These are phyloP conservation scores for Phellopilus nigrolimitatus DNA, from an alignment of 1,284 basidiomycete species.

Conservation along the genomic window DNA sequence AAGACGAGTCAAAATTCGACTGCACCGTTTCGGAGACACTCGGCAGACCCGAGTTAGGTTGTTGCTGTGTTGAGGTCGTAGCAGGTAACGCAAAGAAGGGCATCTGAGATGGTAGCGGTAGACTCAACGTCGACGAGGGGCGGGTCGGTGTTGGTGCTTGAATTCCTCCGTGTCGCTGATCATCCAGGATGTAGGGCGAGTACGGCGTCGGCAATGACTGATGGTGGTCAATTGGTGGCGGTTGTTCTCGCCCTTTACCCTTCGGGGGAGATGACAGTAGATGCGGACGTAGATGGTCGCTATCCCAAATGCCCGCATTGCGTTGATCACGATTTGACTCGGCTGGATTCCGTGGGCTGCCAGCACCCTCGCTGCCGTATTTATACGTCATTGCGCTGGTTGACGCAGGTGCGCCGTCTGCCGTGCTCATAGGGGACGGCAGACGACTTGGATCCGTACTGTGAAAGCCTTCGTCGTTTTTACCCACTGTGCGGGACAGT, in stretches of 20 bases:
- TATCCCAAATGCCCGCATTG: slow-evolving; percentile 18
- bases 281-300: slow-evolving; percentile 16
- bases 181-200: slow-evolving; percentile 10
- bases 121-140: slow-evolving; percentile 37
- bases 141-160: slow-evolving; percentile 25
- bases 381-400: slow-evolving; percentile 16
- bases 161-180: slow-evolving; percentile 19
- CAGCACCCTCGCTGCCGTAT: neutral
- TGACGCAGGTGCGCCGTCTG: slow-evolving; percentile 5
- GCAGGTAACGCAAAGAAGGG: slow-evolving; percentile 39
- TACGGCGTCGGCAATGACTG: slow-evolving; percentile 7
- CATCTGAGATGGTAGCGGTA: slow-evolving; percentile 42
- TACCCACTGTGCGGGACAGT: slow-evolving; percentile 11
- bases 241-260: slow-evolving; percentile 6
- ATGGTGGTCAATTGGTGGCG: slow-evolving; percentile 5
- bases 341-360: neutral
- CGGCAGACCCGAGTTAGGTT: slow-evolving; percentile 18
- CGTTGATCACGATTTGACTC: slow-evolving; percentile 13
- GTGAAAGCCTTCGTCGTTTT: slow-evolving; percentile 4
- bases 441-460: slow-evolving; percentile 3
- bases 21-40: slow-evolving; percentile 14
- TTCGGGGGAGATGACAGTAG: slow-evolving; percentile 10
- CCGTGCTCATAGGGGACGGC: slow-evolving; percentile 6
- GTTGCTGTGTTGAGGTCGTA: slow-evolving; percentile 24
- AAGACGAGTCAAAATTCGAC: slow-evolving; percentile 3